Evolutionary conservation across 2,329 filamentous ascomycete genomes (phyloP).

Genomic region (Fusarium tricinctum): DNA sequence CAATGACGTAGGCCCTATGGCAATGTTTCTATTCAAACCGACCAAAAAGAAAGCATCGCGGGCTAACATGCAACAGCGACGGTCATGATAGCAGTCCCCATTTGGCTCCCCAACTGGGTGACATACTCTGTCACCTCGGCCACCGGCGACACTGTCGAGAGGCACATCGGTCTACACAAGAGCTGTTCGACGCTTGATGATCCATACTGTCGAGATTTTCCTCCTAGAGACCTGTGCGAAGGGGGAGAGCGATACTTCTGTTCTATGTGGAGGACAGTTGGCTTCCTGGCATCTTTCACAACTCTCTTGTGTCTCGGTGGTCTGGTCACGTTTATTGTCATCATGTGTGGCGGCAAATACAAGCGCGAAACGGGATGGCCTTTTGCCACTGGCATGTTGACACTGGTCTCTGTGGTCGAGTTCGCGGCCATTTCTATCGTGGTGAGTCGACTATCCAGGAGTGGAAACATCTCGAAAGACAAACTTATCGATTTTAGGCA

Average conservation of each 20-base stretch:
- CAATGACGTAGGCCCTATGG: constrained; percentile 45
- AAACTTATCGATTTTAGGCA: constrained; percentile 65
- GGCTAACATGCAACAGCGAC: constrained; percentile 68
- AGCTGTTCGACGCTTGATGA: constrained; percentile 80
- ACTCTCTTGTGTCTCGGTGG: constrained; percentile 85
- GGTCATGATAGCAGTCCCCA: constrained; percentile 77
- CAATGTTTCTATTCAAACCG: background rate
- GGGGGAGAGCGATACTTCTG: constrained; percentile 80
- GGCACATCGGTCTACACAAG: constrained; percentile 82
- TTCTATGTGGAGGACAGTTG: constrained; percentile 89
- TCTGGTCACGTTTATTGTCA: constrained; percentile 82
- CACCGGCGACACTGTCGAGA: constrained; percentile 62
- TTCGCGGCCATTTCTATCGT: constrained; percentile 85
- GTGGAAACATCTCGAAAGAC: background rate
- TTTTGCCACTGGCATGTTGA: constrained; percentile 75
- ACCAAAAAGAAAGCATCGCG: constrained; percentile 3
- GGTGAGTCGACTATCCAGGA: constrained; percentile 66
- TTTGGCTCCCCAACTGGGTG: constrained; percentile 79
- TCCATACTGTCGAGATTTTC: constrained; percentile 66
- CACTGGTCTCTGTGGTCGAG: constrained; percentile 76
- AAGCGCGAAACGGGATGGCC: constrained; percentile 88
- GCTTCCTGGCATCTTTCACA: constrained; percentile 88
- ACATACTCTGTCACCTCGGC: constrained; percentile 70
- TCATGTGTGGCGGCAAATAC: constrained; percentile 83
- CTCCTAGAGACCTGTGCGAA: constrained; percentile 53